These are phyloP conservation scores for Cordyceps pruinosa DNA, from an alignment of 2,329 filamentous ascomycete species.

Conservation along the genomic window DNA sequence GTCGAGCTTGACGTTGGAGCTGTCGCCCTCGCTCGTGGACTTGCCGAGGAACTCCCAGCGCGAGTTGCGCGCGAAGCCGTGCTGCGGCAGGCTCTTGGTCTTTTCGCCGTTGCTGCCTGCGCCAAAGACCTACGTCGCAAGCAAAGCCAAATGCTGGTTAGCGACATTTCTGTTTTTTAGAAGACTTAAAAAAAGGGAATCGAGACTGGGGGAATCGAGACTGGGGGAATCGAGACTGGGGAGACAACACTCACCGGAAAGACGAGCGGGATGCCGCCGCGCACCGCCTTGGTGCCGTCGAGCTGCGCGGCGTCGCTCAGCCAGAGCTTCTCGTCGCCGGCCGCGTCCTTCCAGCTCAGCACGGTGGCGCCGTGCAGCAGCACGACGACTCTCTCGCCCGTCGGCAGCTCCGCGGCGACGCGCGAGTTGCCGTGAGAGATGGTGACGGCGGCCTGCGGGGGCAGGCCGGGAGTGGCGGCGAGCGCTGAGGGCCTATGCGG, in stretches of 20 bases:
- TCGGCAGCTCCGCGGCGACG: slow-evolving; percentile 73
- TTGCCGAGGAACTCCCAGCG: slow-evolving; percentile 94
- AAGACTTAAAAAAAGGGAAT: too few species aligned
- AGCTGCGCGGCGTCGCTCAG: slow-evolving; percentile 72
- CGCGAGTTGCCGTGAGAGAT: slow-evolving; percentile 64
- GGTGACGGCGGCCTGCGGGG: slow-evolving; percentile 69
- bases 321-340: slow-evolving; percentile 77
- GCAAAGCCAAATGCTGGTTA: too few species aligned
- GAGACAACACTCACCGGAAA: slow-evolving; percentile 71
- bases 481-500: slow-evolving; percentile 76
- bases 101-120: slow-evolving; percentile 67
- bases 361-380: slow-evolving; percentile 91
- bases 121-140: slow-evolving; percentile 89
- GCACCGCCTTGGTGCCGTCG: slow-evolving; percentile 82
- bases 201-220: too few species aligned
- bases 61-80: slow-evolving; percentile 87
- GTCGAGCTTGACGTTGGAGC: slow-evolving; percentile 78
- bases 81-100: slow-evolving; percentile 78
- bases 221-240: too few species aligned
- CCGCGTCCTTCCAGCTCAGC: slow-evolving; percentile 81
- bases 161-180: too few species aligned
- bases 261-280: slow-evolving; percentile 86
- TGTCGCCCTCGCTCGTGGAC: slow-evolving; percentile 51
- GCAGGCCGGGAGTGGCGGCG: slow-evolving; percentile 63
- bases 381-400: slow-evolving; percentile 79